Evolutionary conservation across 352 stramenopile species (phyloP).

Genomic region (Pythium dissotocum): DNA sequence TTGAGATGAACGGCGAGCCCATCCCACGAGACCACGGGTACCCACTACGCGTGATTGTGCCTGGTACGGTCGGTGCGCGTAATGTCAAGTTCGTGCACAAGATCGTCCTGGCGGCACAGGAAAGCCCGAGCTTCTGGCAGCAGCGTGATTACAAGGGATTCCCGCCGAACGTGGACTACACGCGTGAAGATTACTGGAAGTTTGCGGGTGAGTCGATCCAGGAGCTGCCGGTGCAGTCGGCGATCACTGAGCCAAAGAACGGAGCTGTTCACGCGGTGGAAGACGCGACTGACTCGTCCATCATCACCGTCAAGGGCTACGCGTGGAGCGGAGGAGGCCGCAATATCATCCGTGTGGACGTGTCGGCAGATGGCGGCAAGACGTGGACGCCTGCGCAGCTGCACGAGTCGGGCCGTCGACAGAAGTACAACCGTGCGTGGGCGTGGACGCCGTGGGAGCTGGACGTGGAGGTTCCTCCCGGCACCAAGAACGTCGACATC

Average conservation of each 20-base stretch:
- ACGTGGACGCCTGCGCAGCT: constrained; percentile 93
- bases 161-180: constrained; percentile 85
- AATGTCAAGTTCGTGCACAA: constrained; percentile 98
- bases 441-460: constrained; percentile 97
- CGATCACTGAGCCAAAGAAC: constrained; percentile 87
- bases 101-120: constrained; percentile 81
- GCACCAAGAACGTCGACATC: constrained; percentile 84
- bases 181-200: constrained; percentile 81
- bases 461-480: constrained; percentile 87
- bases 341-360: constrained; percentile 96
- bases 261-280: constrained; percentile 45
- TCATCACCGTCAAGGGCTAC: constrained; percentile 92
- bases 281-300: constrained; percentile 59
- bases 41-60: constrained; percentile 95
- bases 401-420: constrained; percentile 73
- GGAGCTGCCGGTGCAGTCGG: constrained; percentile 89
- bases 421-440: constrained; percentile 92
- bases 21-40: constrained; percentile 96
- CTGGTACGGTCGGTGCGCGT: constrained; percentile 92
- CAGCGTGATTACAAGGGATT: constrained; percentile 92
- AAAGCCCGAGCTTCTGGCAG: constrained; percentile 91
- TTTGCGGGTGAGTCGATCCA: constrained; percentile 89
- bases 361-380: constrained; percentile 93
- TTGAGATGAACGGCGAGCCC: constrained; percentile 97
- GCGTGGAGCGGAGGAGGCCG: constrained; percentile 94